These are phyloP conservation scores for Karstenula rhodostoma DNA, from an alignment of 2,329 filamentous ascomycete genomes.

Conservation along the genomic window DNA sequence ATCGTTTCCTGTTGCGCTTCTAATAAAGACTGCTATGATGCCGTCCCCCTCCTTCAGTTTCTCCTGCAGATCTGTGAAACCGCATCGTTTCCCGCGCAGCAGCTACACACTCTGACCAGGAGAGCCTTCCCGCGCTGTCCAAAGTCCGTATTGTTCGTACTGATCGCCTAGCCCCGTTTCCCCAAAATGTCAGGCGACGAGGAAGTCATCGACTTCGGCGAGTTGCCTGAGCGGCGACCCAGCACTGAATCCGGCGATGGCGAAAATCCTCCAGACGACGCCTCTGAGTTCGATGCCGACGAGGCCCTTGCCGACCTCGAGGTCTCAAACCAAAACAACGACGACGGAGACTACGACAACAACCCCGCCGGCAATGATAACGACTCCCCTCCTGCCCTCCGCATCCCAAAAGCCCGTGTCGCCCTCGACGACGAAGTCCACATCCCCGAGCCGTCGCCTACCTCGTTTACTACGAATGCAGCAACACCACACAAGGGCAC, in stretches of 20 bases:
- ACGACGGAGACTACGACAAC: background rate
- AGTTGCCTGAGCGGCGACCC: background rate
- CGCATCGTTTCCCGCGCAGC: too few species aligned
- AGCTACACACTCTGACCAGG: too few species aligned
- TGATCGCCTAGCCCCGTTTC: too few species aligned
- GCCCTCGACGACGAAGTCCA: background rate
- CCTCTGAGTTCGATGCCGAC: background rate
- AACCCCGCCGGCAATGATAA: background rate
- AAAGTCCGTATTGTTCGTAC: too few species aligned
- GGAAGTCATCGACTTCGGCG: background rate
- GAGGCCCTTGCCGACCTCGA: background rate
- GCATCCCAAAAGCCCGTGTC: background rate
- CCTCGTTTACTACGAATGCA: too few species aligned
- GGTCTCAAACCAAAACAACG: background rate
- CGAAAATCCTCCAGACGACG: too few species aligned
- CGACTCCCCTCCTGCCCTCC: background rate
- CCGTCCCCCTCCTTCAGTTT: too few species aligned
- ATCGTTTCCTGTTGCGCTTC: too few species aligned
- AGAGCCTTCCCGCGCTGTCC: too few species aligned
- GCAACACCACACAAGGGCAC: too few species aligned
- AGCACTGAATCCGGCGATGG: background rate
- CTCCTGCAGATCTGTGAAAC: too few species aligned
- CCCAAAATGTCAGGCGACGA: background rate
- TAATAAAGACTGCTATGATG: too few species aligned
- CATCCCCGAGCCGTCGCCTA: background rate